phyloP scores from a whole-genome alignment of 1,284 basidiomycete genomes.

The Ceratobasidium sp. region DNA sequence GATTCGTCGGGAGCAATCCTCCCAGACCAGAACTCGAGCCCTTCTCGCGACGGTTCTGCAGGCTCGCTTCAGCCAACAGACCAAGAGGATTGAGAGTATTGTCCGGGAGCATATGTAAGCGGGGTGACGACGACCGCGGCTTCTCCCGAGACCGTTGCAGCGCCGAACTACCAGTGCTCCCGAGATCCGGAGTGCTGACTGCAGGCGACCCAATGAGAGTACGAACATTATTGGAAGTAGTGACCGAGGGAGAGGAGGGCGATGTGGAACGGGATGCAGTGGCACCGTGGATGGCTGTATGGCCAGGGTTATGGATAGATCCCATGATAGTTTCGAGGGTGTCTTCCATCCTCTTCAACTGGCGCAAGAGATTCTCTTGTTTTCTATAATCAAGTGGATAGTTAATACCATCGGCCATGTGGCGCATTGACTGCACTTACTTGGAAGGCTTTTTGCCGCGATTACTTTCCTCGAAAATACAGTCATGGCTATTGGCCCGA shows the following conservation, averaged over 20 bases:
- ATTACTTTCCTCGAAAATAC: slow-evolving; percentile 95
- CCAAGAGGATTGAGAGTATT: slow-evolving; percentile 92
- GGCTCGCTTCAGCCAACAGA: slow-evolving; percentile 89
- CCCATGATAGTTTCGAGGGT: slow-evolving; percentile 90
- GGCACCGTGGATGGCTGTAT: slow-evolving; percentile 71
- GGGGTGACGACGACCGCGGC: slow-evolving; percentile 64
- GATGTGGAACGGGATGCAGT: slow-evolving; percentile 87
- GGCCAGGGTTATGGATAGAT: slow-evolving; percentile 83
- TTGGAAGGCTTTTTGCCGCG: slow-evolving; percentile 92
- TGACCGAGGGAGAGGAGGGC: slow-evolving; percentile 59
- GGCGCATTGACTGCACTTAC: slow-evolving; percentile 61
- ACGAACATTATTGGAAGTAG: slow-evolving; percentile 58
- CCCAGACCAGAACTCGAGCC: slow-evolving; percentile 28
- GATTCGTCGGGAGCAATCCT: slow-evolving; percentile 32
- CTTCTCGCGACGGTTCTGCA: slow-evolving; percentile 78
- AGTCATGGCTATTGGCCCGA: slow-evolving; percentile 57
- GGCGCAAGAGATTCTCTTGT: slow-evolving; percentile 88
- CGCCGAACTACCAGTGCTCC: slow-evolving; percentile 11
- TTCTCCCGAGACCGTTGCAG: slow-evolving; percentile 32
- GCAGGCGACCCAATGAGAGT: slow-evolving; percentile 52
- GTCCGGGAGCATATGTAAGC: slow-evolving; percentile 91
- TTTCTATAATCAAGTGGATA: slow-evolving; percentile 68
- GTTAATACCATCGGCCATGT: slow-evolving; percentile 50
- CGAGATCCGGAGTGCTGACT: slow-evolving; percentile 46
- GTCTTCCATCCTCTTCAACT: slow-evolving; percentile 92